These are phyloP conservation scores for Pelargonium australe DNA, from an alignment of 441 rosid genomes.

Conservation along the genomic window DNA sequence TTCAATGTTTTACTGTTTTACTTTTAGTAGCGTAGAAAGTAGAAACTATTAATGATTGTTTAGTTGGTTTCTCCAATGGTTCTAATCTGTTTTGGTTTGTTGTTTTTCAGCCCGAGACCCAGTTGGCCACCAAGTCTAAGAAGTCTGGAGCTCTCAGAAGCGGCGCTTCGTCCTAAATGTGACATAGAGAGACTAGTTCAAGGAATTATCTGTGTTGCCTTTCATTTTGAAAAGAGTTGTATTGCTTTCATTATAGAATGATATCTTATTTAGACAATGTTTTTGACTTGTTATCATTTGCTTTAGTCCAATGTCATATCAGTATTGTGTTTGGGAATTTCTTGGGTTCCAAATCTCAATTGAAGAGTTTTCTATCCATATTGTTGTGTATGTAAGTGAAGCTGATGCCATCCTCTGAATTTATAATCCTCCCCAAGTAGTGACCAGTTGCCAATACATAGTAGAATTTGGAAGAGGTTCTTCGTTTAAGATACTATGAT, in stretches of 20 bases:
- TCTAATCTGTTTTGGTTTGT: background rate
- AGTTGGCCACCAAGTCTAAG: conserved; percentile 60
- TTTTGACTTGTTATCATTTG: background rate
- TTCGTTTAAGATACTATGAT: too few relatives aligned
- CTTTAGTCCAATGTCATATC: background rate
- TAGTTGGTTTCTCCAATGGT: background rate
- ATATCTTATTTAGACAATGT: background rate
- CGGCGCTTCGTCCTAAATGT: conserved; percentile 26
- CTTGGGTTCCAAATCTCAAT: background rate
- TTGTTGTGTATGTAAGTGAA: too few relatives aligned
- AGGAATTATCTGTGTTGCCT: background rate
- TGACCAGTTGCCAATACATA: too few relatives aligned
- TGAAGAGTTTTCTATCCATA: too few relatives aligned
- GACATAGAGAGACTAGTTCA: background rate
- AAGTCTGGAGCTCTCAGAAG: conserved; percentile 32
- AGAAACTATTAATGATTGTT: background rate
- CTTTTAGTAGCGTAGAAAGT: too few relatives aligned
- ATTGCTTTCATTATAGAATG: background rate
- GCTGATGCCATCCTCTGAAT: too few relatives aligned
- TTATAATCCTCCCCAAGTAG: too few relatives aligned
- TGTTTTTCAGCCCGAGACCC: conserved; percentile 54
- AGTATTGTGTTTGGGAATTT: background rate
- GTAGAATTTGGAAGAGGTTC: too few relatives aligned
- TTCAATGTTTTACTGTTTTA: background rate
- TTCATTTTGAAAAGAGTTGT: background rate